Conservation (phyloP, 805 yeast genomes). For the Wickerhamiella spandovensis region DNA sequence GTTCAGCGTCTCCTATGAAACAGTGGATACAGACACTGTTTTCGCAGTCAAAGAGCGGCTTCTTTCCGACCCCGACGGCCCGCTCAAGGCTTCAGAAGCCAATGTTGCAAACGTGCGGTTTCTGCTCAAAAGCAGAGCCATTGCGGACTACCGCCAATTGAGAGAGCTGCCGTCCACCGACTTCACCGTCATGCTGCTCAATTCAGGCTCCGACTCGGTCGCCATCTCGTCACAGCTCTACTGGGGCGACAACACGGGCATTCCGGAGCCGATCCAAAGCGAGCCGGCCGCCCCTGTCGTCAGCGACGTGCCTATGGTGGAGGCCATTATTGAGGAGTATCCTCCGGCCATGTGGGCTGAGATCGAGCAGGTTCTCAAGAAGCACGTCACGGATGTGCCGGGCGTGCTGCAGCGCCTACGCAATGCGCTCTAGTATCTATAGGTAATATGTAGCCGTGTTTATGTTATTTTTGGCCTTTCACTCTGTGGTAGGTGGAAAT, state of each 20-base stretch:
- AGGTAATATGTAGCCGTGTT: too few relatives aligned
- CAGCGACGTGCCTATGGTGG: background rate
- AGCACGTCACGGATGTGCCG: conserved; percentile 9
- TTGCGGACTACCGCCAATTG: conserved; percentile 14
- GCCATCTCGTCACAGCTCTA: conserved; percentile 13
- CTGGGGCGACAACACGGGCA: conserved; percentile 7
- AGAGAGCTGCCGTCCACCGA: conserved; percentile 11
- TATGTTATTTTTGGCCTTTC: too few relatives aligned
- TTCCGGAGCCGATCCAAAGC: background rate
- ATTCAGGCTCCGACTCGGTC: conserved; percentile 5
- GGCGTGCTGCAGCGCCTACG: background rate
- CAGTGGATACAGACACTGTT: conserved; percentile 15
- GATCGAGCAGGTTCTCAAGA: conserved; percentile 9
- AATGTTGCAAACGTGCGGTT: conserved; percentile 10
- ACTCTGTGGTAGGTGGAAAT: too few relatives aligned
- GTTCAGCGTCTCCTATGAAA: conserved; percentile 29
- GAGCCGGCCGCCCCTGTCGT: background rate
- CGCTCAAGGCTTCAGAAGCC: conserved; percentile 9
- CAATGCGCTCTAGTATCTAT: background rate
- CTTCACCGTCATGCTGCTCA: conserved; percentile 15
- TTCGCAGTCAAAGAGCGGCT: conserved; percentile 22
- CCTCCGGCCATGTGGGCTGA: conserved; percentile 14
- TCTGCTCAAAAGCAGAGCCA: conserved; percentile 14
- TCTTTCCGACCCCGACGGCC: conserved; percentile 18
- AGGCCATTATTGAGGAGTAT: conserved; percentile 8